Evolutionary conservation across 169 alveolate species (phyloP), one percentile per base, ranked within the genome.

Genomic region (Cryptosporidium viatorum): DNA sequence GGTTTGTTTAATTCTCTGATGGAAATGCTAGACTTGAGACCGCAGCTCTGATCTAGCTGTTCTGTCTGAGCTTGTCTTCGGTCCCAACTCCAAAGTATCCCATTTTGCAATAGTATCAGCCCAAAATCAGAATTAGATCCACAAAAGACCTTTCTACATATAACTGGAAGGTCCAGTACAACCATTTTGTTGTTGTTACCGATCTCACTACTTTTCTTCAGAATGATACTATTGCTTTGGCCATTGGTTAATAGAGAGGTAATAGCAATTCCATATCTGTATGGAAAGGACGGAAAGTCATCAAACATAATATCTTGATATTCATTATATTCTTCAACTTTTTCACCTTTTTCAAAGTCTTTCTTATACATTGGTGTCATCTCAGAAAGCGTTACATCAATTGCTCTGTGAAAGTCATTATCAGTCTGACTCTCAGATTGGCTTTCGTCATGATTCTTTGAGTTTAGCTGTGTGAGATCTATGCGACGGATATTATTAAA

Each of bases 191-290:
- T 39, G 26, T 52, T 8, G 8, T 35, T n/a, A 35, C n/a, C 2
- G 33, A 65, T 21, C 10, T 65, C 71, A 31, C 51, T 59, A 21
- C 39, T 73, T 10, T 29, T 65, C 37, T 26, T 65, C 1, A 62
- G 37, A 31, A 80, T 67, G 18, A 80, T 65, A 41, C 73, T 60
- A 41, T 41, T 62, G n/a, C 67, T 62, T 12, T 26, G 43, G 14
- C 70, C 50, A 23, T 65, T 51, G 9, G 21, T 48, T 9, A 41
- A 33, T 7, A 80, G 23, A 29, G 69, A 80, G n/a, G 89, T 41
- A 7, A 80, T 65, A n/a, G 89, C 89, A 67, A 80, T 80, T 37
- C 89, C 89, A 67, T 80, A 80, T 45, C 14, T 45, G 48, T 80
- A 60, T 41, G 89, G 89, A 31, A 80, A 80, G 18, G 48, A 41